Evolutionary conservation across 2,329 filamentous ascomycete genomes (phyloP).

Genomic region (Torrubiella hemipterigena): DNA sequence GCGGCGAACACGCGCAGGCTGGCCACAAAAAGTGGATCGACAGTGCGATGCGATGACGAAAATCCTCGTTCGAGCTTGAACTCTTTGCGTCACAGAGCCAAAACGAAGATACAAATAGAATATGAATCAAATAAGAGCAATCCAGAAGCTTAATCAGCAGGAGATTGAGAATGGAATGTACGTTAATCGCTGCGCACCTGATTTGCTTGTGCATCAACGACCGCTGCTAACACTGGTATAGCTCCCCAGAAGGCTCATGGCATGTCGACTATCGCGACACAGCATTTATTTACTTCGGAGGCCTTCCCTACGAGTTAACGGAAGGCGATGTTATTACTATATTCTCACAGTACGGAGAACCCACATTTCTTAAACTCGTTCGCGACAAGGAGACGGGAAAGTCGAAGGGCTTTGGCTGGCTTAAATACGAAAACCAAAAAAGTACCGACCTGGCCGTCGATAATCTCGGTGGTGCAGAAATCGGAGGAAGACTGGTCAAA

Average conservation of each 20-base stretch:
- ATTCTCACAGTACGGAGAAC: slow-evolving; percentile 94
- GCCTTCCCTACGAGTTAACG: slow-evolving; percentile 80
- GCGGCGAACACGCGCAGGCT: slow-evolving; percentile 1
- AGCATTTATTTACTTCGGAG: slow-evolving; percentile 92
- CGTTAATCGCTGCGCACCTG: slow-evolving; percentile 18
- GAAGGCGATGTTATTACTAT: slow-evolving; percentile 95
- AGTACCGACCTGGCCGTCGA: slow-evolving; percentile 94
- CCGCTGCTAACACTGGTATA: slow-evolving; percentile 23
- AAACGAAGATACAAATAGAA: slow-evolving; percentile 10
- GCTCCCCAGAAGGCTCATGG: slow-evolving; percentile 81
- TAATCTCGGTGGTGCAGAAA: slow-evolving; percentile 77
- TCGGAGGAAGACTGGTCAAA: slow-evolving; percentile 67
- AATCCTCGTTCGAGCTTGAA: too few species aligned
- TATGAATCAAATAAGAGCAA: slow-evolving; percentile 92
- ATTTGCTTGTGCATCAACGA: neutral
- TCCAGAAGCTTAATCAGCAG: slow-evolving; percentile 84
- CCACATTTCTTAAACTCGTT: slow-evolving; percentile 80
- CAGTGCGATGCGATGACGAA: too few species aligned
- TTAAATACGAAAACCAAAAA: slow-evolving; percentile 97
- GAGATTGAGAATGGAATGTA: slow-evolving; percentile 83
- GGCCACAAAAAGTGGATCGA: too few species aligned
- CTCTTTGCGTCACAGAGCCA: too few species aligned
- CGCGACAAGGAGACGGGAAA: slow-evolving; percentile 96
- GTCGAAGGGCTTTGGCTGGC: slow-evolving; percentile 85
- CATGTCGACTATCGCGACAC: slow-evolving; percentile 96